Conservation (phyloP, 148 eudicot species). For the Pharnaceum exiguum region DNA sequence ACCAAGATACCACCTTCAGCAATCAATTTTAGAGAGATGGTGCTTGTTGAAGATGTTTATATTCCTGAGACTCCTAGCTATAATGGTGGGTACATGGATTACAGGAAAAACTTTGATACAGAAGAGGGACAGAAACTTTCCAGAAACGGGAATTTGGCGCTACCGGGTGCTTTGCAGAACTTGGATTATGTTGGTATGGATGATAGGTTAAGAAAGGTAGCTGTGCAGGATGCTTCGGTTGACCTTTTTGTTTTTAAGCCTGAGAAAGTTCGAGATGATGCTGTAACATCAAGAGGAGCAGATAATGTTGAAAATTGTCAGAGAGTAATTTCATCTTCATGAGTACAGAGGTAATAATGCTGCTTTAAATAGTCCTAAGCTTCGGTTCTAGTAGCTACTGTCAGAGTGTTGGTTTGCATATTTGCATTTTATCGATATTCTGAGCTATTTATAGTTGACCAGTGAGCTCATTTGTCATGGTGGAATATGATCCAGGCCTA, state of each 20-base stretch:
- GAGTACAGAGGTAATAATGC: constrained; percentile 20
- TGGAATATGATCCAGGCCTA: too few species aligned
- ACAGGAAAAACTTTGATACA: constrained; percentile 16
- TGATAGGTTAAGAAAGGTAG: constrained; percentile 21
- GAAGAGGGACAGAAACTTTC: constrained; percentile 25
- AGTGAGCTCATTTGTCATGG: too few species aligned
- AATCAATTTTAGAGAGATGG: constrained; percentile 39
- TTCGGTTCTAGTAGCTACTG: too few species aligned
- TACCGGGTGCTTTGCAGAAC: constrained; percentile 32
- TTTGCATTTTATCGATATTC: too few species aligned
- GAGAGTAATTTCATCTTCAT: background rate
- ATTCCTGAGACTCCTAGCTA: constrained; percentile 24
- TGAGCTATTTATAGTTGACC: too few species aligned
- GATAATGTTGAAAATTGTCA: constrained; percentile 14
- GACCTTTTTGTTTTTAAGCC: constrained; percentile 12
- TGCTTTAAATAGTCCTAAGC: too few species aligned
- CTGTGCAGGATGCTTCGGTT: constrained; percentile 2
- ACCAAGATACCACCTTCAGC: constrained; percentile 30
- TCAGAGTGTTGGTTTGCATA: too few species aligned
- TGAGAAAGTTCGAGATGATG: constrained; percentile 13
- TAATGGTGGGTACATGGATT: constrained; percentile 11
- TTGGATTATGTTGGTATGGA: constrained; percentile 30
- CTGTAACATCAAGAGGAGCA: constrained; percentile 5
- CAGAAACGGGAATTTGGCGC: constrained; percentile 18
- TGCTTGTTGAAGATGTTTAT: constrained; percentile 42